Base-by-base conservation (phyloP, 2,329 filamentous ascomycete species). In the Alternaria sp. region DNA sequence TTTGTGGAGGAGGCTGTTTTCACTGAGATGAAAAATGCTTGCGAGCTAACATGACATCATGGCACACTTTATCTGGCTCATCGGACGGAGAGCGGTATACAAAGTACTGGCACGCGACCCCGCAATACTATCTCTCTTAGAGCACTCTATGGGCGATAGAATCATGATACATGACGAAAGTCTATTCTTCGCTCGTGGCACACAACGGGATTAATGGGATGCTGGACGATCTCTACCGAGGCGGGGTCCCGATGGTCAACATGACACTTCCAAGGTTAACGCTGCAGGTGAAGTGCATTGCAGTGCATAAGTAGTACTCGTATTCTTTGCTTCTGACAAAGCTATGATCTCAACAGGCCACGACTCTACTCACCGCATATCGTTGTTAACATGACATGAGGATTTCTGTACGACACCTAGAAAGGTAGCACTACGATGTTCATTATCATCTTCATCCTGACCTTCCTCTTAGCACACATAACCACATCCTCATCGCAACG, bases 241-340 rank as follows among this genome's bases (percentile, higher is more conserved):
- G 54, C 32, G 57, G 57, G 57, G 57, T 60, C 4, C 57, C 57
- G 57, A 36, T 42, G 39, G 22, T n/a, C 16, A 51, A 20, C 20
- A n/a, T 26, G 34, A 42, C 42, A 36, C 32, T 16, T 36, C 12
- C 32, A 36, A 36, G 32, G 5, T 46, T 38, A 26, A 54, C 11
- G n/a, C 28, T 38, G 34, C 46, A 49, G 20, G 20, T 26, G 30
- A 9, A 12, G 32, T 11, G 9, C 14, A 12, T 49, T 18, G 46
- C 26, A 34, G n/a, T 4, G 20, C 47, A 43, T 38, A 47, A 26
- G 39, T 36, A 30, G 28, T 7, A 26, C 32, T 28, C 5, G 7
- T 39, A 34, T 9, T 51, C 34, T 44, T 56, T 38, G 6, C 24
- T 36, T 22, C 7, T 16, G 32, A 32, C 9, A 18, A 11, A 59